These are phyloP conservation scores for Filosporella fistucella DNA, from an alignment of 495 filamentous ascomycete species.

Conservation along the genomic window DNA sequence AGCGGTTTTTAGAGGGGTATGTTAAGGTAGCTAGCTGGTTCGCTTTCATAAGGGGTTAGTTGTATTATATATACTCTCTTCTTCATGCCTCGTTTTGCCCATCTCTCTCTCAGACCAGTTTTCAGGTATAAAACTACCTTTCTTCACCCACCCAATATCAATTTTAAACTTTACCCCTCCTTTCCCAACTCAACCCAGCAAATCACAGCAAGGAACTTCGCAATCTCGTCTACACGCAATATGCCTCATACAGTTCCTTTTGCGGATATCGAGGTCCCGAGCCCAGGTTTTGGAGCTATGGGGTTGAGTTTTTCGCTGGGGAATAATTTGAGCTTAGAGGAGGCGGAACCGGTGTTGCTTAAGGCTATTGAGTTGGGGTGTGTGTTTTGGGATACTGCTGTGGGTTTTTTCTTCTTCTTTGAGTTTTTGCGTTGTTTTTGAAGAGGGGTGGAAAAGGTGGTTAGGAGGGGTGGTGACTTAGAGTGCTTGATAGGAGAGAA, in stretches of 20 bases:
- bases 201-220: too few species aligned
- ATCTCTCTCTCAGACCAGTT: too few species aligned
- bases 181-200: too few species aligned
- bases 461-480: not conserved
- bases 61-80: too few species aligned
- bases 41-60: too few species aligned
- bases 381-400: constrained; percentile 51
- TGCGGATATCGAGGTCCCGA: constrained; percentile 32
- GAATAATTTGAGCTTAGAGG: constrained; percentile 33
- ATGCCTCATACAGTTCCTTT: constrained; percentile 43
- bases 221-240: constrained; percentile 20
- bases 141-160: too few species aligned
- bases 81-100: too few species aligned
- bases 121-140: too few species aligned
- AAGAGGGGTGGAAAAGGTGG: not conserved
- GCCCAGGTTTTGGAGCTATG: constrained; percentile 40
- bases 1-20: too few species aligned
- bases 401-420: constrained; percentile 8
- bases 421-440: not conserved
- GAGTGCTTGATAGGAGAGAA: too few species aligned
- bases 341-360: constrained; percentile 44
- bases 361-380: constrained; percentile 47
- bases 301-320: constrained; percentile 40
- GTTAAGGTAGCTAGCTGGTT: too few species aligned
- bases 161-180: too few species aligned